phyloP scores from a whole-genome alignment of 306 rosid genomes.

The Citrullus amarus region DNA sequence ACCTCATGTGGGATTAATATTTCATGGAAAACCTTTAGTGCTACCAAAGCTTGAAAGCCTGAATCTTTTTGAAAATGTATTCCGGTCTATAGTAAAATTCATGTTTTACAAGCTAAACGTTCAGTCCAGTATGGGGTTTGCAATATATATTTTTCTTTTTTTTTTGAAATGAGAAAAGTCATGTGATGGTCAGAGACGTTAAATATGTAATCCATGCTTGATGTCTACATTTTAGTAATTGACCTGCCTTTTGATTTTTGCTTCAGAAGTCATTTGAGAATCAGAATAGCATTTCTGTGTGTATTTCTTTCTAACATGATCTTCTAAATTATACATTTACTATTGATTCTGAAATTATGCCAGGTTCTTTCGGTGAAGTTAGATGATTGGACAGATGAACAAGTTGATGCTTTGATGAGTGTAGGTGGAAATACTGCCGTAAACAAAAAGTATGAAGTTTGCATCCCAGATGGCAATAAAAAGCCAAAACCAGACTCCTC shows the following conservation, averaged over 20 bases:
- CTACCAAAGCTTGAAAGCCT: neutral
- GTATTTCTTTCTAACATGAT: neutral
- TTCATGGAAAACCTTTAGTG: neutral
- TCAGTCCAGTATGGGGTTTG: neutral
- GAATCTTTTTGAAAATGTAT: neutral
- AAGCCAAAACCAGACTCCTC: constrained; percentile 71
- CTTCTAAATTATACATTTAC: constrained; percentile 1
- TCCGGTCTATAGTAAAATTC: neutral
- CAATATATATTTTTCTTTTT: neutral
- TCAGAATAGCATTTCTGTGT: neutral
- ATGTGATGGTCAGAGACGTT: neutral
- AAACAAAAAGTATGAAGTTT: constrained; percentile 72
- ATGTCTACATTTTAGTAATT: neutral
- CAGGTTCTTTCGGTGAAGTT: constrained; percentile 87
- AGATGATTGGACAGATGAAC: constrained; percentile 81
- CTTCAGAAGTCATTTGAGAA: neutral
- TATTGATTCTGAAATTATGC: constrained; percentile 9
- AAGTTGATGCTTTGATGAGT: constrained; percentile 47
- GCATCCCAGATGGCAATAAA: constrained; percentile 29
- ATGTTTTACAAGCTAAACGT: neutral
- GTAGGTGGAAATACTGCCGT: constrained; percentile 60
- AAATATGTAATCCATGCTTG: neutral
- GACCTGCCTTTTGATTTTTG: neutral
- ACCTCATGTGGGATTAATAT: neutral
- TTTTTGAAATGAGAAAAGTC: neutral